phyloP scores from a whole-genome alignment of 371 early-diverging fungal genomes.

The Choanephora cucurbitarum region DNA sequence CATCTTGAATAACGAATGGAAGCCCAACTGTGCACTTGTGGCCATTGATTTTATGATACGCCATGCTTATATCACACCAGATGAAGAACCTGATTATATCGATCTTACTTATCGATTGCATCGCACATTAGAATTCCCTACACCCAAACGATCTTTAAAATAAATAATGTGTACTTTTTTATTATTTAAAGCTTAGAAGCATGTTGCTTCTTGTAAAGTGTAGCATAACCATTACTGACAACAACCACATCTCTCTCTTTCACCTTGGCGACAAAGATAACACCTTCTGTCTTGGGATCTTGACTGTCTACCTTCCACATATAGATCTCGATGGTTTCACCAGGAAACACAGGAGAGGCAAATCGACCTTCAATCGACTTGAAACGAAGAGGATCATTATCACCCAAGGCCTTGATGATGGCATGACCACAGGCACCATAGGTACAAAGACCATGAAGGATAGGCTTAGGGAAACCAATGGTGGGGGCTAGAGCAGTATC shows the following conservation, averaged over 20 bases:
- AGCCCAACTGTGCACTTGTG: conserved; percentile 83
- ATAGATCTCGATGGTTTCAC: conserved; percentile 66
- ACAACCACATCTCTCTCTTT: conserved; percentile 54
- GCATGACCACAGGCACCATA: conserved; percentile 67
- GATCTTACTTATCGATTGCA: conserved; percentile 70
- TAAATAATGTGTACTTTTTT: neutral
- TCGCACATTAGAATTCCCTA: conserved; percentile 70
- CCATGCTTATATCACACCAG: conserved; percentile 71
- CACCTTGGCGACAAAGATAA: conserved; percentile 57
- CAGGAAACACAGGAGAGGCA: conserved; percentile 74
- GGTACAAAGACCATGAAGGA: conserved; percentile 76
- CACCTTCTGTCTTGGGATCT: conserved; percentile 42
- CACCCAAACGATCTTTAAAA: conserved; percentile 42
- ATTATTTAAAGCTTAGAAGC: conserved; percentile 39
- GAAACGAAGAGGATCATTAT: conserved; percentile 58
- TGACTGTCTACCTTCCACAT: conserved; percentile 69
- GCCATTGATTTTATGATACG: conserved; percentile 86
- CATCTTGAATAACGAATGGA: conserved; percentile 73
- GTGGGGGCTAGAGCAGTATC: conserved; percentile 64
- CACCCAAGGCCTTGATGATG: conserved; percentile 57
- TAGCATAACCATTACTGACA: conserved; percentile 51
- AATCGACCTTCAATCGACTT: conserved; percentile 69
- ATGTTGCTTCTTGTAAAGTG: conserved; percentile 31
- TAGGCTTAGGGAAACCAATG: conserved; percentile 71
- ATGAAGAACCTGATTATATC: conserved; percentile 82